These are phyloP conservation scores for Boeremia exigua DNA, from an alignment of 2,329 filamentous ascomycete species.

Conservation along the genomic window DNA sequence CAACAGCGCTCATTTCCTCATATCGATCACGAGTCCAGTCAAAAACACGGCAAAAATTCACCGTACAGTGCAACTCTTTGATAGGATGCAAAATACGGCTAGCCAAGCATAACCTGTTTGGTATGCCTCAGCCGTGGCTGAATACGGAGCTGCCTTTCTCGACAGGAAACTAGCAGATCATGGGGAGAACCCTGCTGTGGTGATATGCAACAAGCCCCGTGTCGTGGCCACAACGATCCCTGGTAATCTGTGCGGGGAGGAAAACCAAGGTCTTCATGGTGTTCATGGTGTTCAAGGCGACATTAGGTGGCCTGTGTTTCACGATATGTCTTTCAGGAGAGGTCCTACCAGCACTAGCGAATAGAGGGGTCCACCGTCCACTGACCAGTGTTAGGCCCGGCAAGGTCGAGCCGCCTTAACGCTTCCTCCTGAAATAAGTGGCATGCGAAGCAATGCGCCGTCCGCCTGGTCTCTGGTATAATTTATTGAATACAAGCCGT, in stretches of 20 bases:
- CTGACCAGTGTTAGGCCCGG: constrained; percentile 7
- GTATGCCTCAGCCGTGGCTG: constrained; percentile 9
- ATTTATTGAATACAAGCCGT: constrained; percentile 25
- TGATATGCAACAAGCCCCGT: constrained; percentile 3
- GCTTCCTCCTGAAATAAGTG: constrained; percentile 19
- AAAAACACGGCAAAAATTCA: not conserved
- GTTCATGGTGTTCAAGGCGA: constrained; percentile 5
- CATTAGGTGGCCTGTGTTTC: constrained; percentile 10
- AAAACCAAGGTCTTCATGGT: not conserved
- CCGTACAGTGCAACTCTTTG: not conserved
- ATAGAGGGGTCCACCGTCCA: constrained; percentile 16
- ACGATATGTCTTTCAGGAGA: constrained; percentile 6
- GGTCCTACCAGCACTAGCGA: constrained; percentile 3
- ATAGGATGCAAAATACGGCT: constrained; percentile 2
- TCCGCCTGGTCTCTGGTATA: constrained; percentile 7
- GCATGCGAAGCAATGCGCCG: constrained; percentile 12
- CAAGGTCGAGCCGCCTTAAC: constrained; percentile 15
- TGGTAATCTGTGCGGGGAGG: constrained; percentile 6
- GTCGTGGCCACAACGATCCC: constrained; percentile 9
- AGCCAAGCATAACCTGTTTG: constrained; percentile 5
- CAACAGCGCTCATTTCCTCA: constrained; percentile 6
- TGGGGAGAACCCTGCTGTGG: constrained; percentile 5
- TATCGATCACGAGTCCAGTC: constrained; percentile 2
- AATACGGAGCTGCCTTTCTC: constrained; percentile 5
- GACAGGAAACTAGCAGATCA: constrained; percentile 4